A percentile compares a stretch with the other conserved stretches of the same genome.
Conservation (phyloP, 371 early-diverging fungal genomes). For the Entomophthora muscae region DNA sequence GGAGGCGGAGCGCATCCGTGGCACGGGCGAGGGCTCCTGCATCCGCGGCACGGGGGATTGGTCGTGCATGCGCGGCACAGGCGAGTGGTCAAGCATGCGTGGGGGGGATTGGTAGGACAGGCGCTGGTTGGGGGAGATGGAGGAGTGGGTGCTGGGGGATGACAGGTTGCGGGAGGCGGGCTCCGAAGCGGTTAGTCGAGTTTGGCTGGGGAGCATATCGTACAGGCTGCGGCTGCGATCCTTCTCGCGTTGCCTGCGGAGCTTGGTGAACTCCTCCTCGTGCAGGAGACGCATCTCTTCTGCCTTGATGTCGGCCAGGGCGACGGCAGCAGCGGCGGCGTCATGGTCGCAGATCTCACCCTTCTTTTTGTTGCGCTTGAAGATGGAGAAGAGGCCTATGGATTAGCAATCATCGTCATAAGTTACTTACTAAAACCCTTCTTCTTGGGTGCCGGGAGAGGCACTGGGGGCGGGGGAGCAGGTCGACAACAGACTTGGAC, state of each 20-base stretch:
- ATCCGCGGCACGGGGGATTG: too few species aligned
- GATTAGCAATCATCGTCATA: neutral
- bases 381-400: constrained; percentile 1
- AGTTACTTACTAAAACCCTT: constrained; percentile 8
- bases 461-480: neutral
- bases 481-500: neutral
- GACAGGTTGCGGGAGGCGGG: neutral
- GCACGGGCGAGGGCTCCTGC: too few species aligned
- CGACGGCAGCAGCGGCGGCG: neutral
- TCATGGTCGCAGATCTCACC: neutral
- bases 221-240: constrained; percentile 5
- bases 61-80: neutral
- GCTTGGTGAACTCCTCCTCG: constrained; percentile 6
- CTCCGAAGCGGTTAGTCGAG: neutral
- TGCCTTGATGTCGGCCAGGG: constrained; percentile 4
- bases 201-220: constrained; percentile 5
- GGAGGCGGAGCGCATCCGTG: neutral
- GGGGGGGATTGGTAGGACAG: neutral
- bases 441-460: neutral
- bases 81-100: neutral
- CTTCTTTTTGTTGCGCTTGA: constrained; percentile 8
- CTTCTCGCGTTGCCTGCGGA: constrained; percentile 6
- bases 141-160: too few species aligned
- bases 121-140: neutral
- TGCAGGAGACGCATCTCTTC: constrained; percentile 2